phyloP scores from a whole-genome alignment of 108 stramenopile genomes.

The Nannochloropsis salina region DNA sequence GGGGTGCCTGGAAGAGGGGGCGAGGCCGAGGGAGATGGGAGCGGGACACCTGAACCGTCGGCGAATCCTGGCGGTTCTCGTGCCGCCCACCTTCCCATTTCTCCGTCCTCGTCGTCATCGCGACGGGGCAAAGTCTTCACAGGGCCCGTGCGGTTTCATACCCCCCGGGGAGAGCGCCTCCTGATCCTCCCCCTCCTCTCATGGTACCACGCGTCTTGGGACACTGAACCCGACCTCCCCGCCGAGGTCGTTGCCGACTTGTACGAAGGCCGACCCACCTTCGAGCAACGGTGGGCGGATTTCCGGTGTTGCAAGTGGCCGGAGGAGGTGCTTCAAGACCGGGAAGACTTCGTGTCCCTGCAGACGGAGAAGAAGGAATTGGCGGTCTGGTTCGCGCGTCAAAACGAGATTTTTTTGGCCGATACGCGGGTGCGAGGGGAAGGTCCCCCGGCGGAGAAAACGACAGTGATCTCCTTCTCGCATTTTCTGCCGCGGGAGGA shows the following conservation, averaged over 20 bases:
- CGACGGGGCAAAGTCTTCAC: constrained; percentile 16
- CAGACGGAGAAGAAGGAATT: neutral
- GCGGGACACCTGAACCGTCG: neutral
- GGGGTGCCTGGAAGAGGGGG: neutral
- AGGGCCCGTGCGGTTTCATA: neutral
- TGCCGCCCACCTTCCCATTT: neutral
- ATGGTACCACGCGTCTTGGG: constrained; percentile 55
- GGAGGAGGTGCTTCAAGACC: constrained; percentile 2
- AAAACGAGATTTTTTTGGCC: constrained; percentile 24
- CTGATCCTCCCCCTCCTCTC: constrained; percentile 34
- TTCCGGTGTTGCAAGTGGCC: constrained; percentile 47
- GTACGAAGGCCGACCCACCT: constrained; percentile 26
- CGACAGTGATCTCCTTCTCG: constrained; percentile 51
- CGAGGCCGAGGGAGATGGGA: neutral
- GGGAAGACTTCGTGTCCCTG: neutral
- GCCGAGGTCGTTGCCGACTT: constrained; percentile 23
- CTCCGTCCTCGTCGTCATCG: neutral
- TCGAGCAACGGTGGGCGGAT: constrained; percentile 45
- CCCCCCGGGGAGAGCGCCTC: neutral
- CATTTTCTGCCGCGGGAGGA: constrained; percentile 55
- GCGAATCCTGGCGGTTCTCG: neutral
- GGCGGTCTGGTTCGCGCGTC: constrained; percentile 27
- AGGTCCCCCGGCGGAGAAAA: no score
- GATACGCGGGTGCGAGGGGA: neutral
- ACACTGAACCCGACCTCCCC: constrained; percentile 48